Evolutionary conservation across 176 grass and related monocot species (phyloP).

Genomic region (Aegilops longissima): DNA sequence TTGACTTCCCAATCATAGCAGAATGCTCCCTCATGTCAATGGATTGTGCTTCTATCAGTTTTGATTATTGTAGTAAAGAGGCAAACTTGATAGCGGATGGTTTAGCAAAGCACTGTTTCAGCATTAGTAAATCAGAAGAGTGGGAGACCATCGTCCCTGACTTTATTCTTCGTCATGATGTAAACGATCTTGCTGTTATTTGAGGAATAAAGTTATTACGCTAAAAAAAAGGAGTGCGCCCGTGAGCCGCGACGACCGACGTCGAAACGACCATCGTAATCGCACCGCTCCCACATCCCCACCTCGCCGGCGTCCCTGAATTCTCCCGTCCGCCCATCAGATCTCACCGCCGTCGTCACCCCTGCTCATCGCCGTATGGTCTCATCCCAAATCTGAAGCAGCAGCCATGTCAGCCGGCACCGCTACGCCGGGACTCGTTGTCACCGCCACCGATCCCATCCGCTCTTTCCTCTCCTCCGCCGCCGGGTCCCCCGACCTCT

Average conservation of each 20-base stretch:
- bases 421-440: conserved; percentile 43
- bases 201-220: no score
- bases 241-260: neutral
- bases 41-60: no score
- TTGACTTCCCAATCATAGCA: no score
- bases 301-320: neutral
- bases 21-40: no score
- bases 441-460: conserved; percentile 58
- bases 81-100: no score
- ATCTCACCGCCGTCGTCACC: neutral
- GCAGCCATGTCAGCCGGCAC: conserved; percentile 27
- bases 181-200: no score
- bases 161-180: no score
- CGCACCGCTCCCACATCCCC: neutral
- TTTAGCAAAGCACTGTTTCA: no score
- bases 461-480: conserved; percentile 54
- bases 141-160: no score
- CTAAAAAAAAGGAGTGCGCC: no score
- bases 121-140: no score
- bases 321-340: neutral
- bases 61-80: no score
- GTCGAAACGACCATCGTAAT: neutral
- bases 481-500: conserved; percentile 22
- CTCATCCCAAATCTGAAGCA: neutral
- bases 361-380: neutral